Evolutionary conservation across 129 eudicot genomes (phyloP), one percentile per base, ranked within the genome.

Genomic region (Rutidosis leptorrhynchoides): DNA sequence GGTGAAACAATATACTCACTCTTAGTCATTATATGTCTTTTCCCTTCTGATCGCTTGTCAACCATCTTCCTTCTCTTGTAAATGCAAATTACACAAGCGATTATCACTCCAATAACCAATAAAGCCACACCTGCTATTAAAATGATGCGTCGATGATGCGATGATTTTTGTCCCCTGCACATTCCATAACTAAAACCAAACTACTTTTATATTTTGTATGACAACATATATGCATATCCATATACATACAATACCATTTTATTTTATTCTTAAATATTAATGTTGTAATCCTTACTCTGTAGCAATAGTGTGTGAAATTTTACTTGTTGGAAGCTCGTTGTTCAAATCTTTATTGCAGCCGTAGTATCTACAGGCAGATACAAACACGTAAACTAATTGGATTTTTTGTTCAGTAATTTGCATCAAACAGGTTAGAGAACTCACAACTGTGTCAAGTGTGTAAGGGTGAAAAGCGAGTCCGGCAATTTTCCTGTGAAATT

Each of bases 311-410:
- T 87, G 68, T 70, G 79, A 74, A 64, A 81, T 65, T 17, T 71
- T 65, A 73, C 70, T 70, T 58, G 67, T 62, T 12, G 87, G 81
- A 69, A 83, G 79, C 65, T 75, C 78, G 74, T 65, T 76, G 74
- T 66, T 77, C 68, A 85, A 49, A 60, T 74, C 60, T 24, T 58
- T 55, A 79, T 85, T 89, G 92, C 96, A 85, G 60, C 93, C 90
- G 30, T 75, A 89, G 65, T 83, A 78, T 58, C 96, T 89, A 67
- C 54, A 74, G 42, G 71, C 49, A 62, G 51, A 71, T 27, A 67
- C 10, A 21, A 28, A 67, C 37, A 29, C 17, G 65, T 15, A 4
- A n/a, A 51, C 77, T 65, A 68, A 63, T 61, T 60, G 40, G 14
- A 12, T 32, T 22, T 22, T 15, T 25, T 45, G 7, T 48, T 28